Evolutionary conservation across 139 green algal species (phyloP), one percentile per base, ranked within the genome.

Genomic region (Tetraselmis chui): DNA sequence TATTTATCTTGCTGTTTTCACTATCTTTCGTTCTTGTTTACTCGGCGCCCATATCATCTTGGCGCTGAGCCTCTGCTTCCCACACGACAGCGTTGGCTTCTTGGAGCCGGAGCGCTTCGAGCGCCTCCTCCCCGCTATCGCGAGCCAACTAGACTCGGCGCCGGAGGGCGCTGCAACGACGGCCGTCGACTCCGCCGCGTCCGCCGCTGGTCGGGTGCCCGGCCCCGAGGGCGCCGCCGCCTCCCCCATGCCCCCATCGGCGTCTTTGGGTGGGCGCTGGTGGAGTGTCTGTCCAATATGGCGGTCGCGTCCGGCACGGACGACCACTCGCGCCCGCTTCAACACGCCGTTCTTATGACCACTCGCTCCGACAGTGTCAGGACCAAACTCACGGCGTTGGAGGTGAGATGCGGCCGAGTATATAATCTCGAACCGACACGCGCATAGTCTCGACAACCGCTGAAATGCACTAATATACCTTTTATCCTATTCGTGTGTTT

Each of bases 251-350:
- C n/a, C n/a, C 31, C 28, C 2, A 80, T 77, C 76, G 58, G 31
- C n/a, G n/a, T 78, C 22, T 32, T 83, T 26, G 87, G 88, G 26
- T 81, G 79, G 29, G 90, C 91, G 0, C 77, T 84, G 0, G 86
- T 90, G 28, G 85, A 80, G 1, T 83, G 80, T 0, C 82, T 98
- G 26, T 87, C 92, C 59, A 86, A 94, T 80, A 87, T 98, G 93
- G 94, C 91, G 0, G 78, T 95, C 0, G 85, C 92, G 0, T 88
- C 88, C 22, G 89, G 91, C 81, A 91, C 81, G 24, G 95, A 98
- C 58, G 86, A 83, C 27, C 30, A 89, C 76, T 98, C 93, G 93
- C 94, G 96, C 85, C 92, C 91, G 31, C 84, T 98, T 28, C 97
- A 98, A 78, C 89, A 92, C 74, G 82, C 89, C 59, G 85, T 91